These are phyloP conservation scores for Candida quercuum DNA, from an alignment of 805 yeast genomes.

Conservation along the genomic window DNA sequence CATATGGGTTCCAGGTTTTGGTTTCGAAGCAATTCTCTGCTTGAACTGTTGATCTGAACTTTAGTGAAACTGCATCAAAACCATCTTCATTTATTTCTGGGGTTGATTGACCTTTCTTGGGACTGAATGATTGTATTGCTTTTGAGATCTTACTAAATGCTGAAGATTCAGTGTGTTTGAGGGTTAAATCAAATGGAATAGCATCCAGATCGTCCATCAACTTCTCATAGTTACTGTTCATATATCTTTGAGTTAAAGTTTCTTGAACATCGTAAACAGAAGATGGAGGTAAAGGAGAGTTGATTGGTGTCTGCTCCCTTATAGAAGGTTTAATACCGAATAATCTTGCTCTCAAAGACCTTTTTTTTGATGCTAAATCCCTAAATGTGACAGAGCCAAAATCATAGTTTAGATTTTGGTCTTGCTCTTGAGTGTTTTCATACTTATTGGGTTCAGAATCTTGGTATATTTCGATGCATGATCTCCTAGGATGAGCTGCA, in stretches of 20 bases:
- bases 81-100: background rate
- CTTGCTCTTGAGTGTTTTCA: too few species aligned
- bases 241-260: conserved; percentile 23
- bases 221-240: conserved; percentile 16
- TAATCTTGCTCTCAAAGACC: conserved; percentile 8
- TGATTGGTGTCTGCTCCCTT: background rate
- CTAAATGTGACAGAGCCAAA: background rate
- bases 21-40: conserved; percentile 2
- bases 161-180: conserved; percentile 8
- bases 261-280: conserved; percentile 12
- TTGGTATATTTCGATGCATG: too few species aligned
- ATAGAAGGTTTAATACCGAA: conserved; percentile 1
- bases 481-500: too few species aligned
- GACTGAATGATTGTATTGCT: background rate
- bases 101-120: background rate
- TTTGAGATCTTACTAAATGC: background rate
- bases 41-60: conserved; percentile 4
- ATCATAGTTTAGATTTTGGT: too few species aligned
- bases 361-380: background rate
- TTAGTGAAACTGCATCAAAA: conserved; percentile 1
- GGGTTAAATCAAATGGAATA: conserved; percentile 18
- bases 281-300: background rate
- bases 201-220: conserved; percentile 21
- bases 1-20: conserved; percentile 19
- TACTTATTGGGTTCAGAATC: too few species aligned